Evolutionary conservation across 805 yeast genomes (phyloP).

Genomic region (Grigorovia yakushimaensis): DNA sequence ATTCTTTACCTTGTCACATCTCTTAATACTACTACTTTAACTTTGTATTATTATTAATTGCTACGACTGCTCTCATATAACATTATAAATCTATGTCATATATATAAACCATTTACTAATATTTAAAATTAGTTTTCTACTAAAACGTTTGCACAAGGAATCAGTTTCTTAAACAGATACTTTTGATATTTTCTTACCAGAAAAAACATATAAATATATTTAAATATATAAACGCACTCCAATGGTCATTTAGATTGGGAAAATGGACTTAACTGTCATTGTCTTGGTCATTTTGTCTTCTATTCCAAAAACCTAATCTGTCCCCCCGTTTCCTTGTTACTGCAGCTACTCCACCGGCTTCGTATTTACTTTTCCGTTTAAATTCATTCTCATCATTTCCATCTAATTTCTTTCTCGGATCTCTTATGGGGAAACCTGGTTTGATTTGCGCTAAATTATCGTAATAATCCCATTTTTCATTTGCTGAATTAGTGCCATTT

Average conservation of each 20-base stretch:
- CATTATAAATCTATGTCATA: background rate
- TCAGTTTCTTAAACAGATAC: too few relatives aligned
- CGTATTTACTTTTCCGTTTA: constrained; percentile 50
- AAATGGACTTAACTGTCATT: too few relatives aligned
- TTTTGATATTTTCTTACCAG: too few relatives aligned
- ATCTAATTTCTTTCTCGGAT: constrained; percentile 3
- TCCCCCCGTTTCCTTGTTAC: constrained; percentile 52
- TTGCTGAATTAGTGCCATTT: constrained; percentile 2
- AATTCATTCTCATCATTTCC: constrained; percentile 22
- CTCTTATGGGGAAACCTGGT: constrained; percentile 47
- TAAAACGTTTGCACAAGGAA: background rate
- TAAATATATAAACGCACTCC: too few relatives aligned
- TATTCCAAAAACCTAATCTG: constrained; percentile 25
- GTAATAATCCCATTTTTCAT: constrained; percentile 18
- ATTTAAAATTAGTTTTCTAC: background rate
- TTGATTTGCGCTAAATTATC: constrained; percentile 32
- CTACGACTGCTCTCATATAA: background rate
- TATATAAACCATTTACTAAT: background rate
- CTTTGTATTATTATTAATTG: background rate
- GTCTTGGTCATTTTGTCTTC: constrained; percentile 6
- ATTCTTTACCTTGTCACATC: too few relatives aligned
- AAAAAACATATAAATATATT: too few relatives aligned
- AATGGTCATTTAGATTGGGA: too few relatives aligned
- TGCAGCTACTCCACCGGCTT: constrained; percentile 58
- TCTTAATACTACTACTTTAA: background rate